These are phyloP conservation scores for Blastobotrys mokoenaii DNA, from an alignment of 805 yeast genomes.

Conservation along the genomic window DNA sequence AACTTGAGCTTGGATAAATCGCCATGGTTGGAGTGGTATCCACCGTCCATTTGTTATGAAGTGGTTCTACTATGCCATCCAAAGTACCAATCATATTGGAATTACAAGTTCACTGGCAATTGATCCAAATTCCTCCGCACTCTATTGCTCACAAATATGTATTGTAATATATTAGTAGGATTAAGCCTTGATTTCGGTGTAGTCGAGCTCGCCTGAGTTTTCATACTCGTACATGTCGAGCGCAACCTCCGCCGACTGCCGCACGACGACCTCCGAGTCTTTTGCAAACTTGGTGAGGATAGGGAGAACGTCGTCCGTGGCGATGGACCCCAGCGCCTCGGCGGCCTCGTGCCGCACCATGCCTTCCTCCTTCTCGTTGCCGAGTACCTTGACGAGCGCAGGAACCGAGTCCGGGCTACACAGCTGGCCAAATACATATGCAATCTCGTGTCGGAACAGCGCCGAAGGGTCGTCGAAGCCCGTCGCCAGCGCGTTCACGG, in stretches of 20 bases:
- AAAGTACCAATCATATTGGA: no score
- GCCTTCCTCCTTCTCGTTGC: conserved; percentile 75
- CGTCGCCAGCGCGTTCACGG: conserved; percentile 81
- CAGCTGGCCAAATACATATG: conserved; percentile 96
- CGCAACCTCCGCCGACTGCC: conserved; percentile 96
- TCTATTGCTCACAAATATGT: no score
- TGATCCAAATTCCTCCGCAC: no score
- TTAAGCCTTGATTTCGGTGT: conserved; percentile 36
- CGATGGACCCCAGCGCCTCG: conserved; percentile 95
- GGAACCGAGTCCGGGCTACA: conserved; percentile 92
- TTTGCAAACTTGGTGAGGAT: conserved; percentile 68
- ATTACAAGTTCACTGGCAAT: no score
- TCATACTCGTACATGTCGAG: conserved; percentile 97
- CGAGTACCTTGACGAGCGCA: conserved; percentile 70
- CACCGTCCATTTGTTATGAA: no score
- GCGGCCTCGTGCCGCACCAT: conserved; percentile 99
- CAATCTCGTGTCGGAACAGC: conserved; percentile 93
- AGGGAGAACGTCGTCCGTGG: conserved; percentile 91
- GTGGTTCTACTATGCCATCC: no score
- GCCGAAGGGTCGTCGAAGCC: conserved; percentile 91
- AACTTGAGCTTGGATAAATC: no score
- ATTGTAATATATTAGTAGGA: conserved; percentile 9
- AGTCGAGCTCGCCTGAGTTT: conserved; percentile 73
- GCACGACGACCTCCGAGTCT: conserved; percentile 82
- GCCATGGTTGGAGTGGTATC: no score